Percentiles rank a stretch among this genome's conserved stretches.
Conservation (phyloP, 1,284 basidiomycete genomes). For the Polyporus tsugae region DNA sequence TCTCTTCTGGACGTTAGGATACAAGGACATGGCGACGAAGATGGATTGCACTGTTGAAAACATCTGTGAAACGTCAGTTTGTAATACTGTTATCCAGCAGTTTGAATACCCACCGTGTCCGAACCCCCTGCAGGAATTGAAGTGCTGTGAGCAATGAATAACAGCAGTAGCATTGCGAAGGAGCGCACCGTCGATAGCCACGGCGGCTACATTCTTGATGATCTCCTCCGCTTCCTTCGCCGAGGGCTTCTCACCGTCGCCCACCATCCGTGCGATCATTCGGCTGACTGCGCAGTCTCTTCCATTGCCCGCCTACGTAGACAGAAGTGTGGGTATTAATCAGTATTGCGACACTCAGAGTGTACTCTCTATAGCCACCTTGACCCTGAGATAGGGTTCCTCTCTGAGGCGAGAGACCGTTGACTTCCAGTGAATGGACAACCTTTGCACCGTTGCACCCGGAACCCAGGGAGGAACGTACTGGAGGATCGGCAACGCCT, state of each 20-base stretch:
- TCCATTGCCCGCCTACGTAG: background rate
- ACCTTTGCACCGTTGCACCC: constrained; percentile 6
- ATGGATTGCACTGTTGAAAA: constrained; percentile 39
- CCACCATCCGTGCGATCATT: background rate
- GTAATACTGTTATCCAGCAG: background rate
- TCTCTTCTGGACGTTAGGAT: constrained; percentile 43
- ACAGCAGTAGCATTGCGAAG: background rate
- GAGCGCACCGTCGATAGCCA: constrained; percentile 8
- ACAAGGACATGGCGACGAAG: constrained; percentile 45
- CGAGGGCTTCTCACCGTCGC: background rate
- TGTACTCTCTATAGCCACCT: background rate
- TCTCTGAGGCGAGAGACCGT: background rate
- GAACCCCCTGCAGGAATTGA: constrained; percentile 28
- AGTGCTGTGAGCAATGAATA: constrained; percentile 6
- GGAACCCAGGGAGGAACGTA: constrained; percentile 24
- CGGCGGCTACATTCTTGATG: background rate
- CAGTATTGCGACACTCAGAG: background rate
- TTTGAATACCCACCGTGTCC: background rate
- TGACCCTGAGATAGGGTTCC: background rate
- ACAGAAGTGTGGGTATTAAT: background rate
- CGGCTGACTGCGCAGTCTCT: background rate
- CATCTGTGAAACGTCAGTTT: background rate
- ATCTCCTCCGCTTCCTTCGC: constrained; percentile 1
- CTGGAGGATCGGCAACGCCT: constrained; percentile 18
- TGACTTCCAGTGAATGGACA: background rate